Percentiles rank a stretch among this genome's conserved stretches.
phyloP scores from a whole-genome alignment of 2,329 filamentous ascomycete genomes.

The Alternaria alternata region DNA sequence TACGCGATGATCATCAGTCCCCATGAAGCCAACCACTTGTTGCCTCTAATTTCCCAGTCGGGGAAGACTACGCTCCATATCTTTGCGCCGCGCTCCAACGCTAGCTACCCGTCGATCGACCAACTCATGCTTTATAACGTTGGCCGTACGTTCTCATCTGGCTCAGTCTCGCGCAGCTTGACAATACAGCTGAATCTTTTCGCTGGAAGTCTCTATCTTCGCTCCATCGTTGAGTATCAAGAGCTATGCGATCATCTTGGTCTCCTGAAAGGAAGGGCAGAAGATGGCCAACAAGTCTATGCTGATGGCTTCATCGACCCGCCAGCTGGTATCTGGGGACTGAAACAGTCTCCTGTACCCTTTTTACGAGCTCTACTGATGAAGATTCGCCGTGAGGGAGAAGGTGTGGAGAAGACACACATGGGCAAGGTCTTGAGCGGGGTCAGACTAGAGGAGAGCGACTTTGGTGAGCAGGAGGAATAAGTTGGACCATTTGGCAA shows the following conservation, averaged over 20 bases:
- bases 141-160: conserved; percentile 21
- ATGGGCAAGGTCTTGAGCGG: conserved; percentile 54
- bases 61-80: conserved; percentile 57
- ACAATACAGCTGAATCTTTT: conserved; percentile 69
- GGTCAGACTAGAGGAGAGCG: conserved; percentile 41
- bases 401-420: conserved; percentile 55
- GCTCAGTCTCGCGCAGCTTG: conserved; percentile 36
- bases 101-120: conserved; percentile 53
- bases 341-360: conserved; percentile 52
- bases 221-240: conserved; percentile 62
- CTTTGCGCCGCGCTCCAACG: conserved; percentile 60
- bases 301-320: conserved; percentile 49
- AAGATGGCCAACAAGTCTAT: conserved; percentile 35
- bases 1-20: conserved; percentile 67
- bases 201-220: conserved; percentile 71
- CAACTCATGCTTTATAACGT: conserved; percentile 56
- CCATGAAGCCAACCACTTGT: conserved; percentile 65
- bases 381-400: conserved; percentile 44
- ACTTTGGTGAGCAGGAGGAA: conserved; percentile 32
- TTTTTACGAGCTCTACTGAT: conserved; percentile 52
- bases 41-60: conserved; percentile 51
- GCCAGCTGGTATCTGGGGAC: conserved; percentile 37
- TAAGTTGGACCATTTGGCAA: not conserved
- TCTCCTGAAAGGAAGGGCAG: conserved; percentile 47
- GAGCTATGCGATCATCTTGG: conserved; percentile 62